A percentile compares a stretch with the other conserved stretches of the same genome.
These are phyloP conservation scores for Diaporthe batatas DNA, from an alignment of 2,329 filamentous ascomycete species.

Conservation along the genomic window DNA sequence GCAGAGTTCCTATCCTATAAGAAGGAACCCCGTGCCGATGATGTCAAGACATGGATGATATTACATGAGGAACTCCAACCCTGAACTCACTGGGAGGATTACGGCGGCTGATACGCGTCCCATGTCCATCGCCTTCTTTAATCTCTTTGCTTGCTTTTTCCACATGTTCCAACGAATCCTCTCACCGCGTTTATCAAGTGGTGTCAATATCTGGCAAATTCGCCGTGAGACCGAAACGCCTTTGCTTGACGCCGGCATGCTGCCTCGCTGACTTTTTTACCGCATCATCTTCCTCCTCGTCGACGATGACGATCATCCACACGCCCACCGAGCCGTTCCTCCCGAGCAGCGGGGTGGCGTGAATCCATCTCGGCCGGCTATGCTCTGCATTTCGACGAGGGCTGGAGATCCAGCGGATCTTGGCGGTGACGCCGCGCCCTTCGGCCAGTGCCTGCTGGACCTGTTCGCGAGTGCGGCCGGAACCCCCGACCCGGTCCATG, in stretches of 20 bases:
- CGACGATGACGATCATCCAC: conserved; percentile 83
- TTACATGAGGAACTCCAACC: not conserved
- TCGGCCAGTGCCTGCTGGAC: conserved; percentile 72
- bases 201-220: not conserved
- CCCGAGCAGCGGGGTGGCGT: conserved; percentile 81
- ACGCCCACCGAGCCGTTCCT: conserved; percentile 77
- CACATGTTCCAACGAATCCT: no score
- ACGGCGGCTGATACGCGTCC: not conserved
- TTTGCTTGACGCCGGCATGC: conserved; percentile 1
- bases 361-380: conserved; percentile 76
- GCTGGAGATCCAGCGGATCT: conserved; percentile 76
- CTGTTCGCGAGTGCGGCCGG: conserved; percentile 60
- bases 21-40: no score
- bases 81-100: not conserved
- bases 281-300: conserved; percentile 63
- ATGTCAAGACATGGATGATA: not conserved
- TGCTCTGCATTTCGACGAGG: conserved; percentile 62
- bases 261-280: not conserved
- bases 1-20: conserved; percentile 4
- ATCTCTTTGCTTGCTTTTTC: no score
- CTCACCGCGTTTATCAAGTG: not conserved
- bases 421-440: conserved; percentile 79
- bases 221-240: not conserved
- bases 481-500: conserved; percentile 66
- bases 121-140: no score